These are phyloP conservation scores for Rhodotorula toruloides DNA, from an alignment of 768 basidiomycete species.

Conservation along the genomic window DNA sequence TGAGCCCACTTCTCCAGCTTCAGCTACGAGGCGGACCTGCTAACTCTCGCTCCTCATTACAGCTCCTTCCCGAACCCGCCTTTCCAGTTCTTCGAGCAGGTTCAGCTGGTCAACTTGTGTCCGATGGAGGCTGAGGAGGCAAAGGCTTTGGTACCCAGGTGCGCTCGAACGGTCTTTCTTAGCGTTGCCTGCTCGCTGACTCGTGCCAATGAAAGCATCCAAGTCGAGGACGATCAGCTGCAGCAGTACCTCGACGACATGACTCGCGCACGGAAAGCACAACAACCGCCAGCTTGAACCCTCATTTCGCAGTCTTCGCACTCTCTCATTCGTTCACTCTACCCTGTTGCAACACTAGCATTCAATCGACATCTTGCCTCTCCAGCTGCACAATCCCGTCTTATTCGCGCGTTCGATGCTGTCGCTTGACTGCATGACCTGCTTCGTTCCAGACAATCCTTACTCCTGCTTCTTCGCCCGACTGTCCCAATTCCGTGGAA, in stretches of 20 bases:
- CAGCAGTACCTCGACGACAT: slow-evolving; percentile 80
- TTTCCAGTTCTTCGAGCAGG: slow-evolving; percentile 82
- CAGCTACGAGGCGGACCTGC: neutral
- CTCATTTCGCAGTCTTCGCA: neutral
- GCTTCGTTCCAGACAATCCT: no score
- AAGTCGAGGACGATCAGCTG: slow-evolving; percentile 79
- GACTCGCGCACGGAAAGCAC: slow-evolving; percentile 47
- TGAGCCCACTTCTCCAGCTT: slow-evolving; percentile 47
- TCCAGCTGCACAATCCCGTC: neutral
- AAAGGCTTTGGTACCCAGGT: slow-evolving; percentile 87
- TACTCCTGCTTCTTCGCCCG: neutral
- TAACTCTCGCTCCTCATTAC: neutral
- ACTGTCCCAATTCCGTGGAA: no score
- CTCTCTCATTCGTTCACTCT: neutral
- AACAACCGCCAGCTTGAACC: slow-evolving; percentile 81
- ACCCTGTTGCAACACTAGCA: slow-evolving; percentile 2
- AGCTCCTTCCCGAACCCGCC: slow-evolving; percentile 47
- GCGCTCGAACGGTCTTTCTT: slow-evolving; percentile 10
- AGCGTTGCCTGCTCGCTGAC: neutral
- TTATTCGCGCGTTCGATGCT: no score
- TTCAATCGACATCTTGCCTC: neutral
- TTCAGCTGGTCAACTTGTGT: slow-evolving; percentile 85
- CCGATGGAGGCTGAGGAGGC: slow-evolving; percentile 84
- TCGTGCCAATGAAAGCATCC: slow-evolving; percentile 55
- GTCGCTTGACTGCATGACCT: no score